Percentiles rank a stretch among this genome's conserved stretches.
Conservation (phyloP, 495 filamentous ascomycete species). For the Talaromyces proteolyticus region DNA sequence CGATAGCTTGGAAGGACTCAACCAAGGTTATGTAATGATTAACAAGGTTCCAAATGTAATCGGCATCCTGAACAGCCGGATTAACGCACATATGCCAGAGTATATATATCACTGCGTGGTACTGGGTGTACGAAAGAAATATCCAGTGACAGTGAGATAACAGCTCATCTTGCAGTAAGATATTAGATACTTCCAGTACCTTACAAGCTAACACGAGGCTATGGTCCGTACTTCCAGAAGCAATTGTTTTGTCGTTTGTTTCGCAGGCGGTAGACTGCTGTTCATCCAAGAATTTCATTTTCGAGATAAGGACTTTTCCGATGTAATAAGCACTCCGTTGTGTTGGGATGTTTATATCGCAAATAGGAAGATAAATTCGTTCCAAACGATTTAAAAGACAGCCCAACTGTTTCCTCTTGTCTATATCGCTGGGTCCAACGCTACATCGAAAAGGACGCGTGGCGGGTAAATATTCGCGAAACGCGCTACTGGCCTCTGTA, state of each 20-base stretch:
- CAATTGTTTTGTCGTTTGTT: slow-evolving; percentile 11
- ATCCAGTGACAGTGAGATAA: slow-evolving; percentile 24
- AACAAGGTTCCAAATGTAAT: slow-evolving; percentile 15
- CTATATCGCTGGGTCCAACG: too few species aligned
- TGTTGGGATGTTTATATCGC: slow-evolving; percentile 26
- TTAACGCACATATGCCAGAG: slow-evolving; percentile 27
- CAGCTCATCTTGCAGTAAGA: slow-evolving; percentile 20
- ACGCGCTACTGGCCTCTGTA: slow-evolving; percentile 13
- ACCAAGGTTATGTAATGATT: slow-evolving; percentile 12
- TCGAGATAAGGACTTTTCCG: slow-evolving; percentile 15
- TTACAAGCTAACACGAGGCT: slow-evolving; percentile 8
- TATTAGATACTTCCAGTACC: slow-evolving; percentile 14
- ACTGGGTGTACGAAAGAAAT: slow-evolving; percentile 18
- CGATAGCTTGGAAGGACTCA: slow-evolving; percentile 2
- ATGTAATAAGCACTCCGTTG: slow-evolving; percentile 19
- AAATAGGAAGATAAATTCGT: slow-evolving; percentile 19
- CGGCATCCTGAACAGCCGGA: slow-evolving; percentile 11
- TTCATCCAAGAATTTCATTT: slow-evolving; percentile 19
- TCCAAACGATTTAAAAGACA: slow-evolving; percentile 8
- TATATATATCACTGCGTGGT: slow-evolving; percentile 21
- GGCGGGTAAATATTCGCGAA: background rate
- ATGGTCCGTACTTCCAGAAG: slow-evolving; percentile 2
- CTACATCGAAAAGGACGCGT: too few species aligned
- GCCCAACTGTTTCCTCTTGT: too few species aligned
- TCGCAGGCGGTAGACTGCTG: slow-evolving; percentile 16